Evolutionary conservation across 371 early-diverging fungal genomes (phyloP).

Genomic region (Apophysomyces elegans): DNA sequence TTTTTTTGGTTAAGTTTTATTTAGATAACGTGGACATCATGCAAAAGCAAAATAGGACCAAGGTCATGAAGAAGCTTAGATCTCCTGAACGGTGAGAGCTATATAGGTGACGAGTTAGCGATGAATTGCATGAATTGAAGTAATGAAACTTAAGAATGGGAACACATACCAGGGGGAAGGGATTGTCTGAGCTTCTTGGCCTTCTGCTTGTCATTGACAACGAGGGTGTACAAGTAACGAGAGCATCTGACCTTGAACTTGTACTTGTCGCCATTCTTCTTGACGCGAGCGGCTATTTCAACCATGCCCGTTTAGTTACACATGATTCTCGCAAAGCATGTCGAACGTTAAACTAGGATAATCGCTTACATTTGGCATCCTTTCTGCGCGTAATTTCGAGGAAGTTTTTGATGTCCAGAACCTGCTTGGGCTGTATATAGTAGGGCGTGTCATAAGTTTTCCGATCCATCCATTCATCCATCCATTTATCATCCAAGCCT

Average conservation of each 20-base stretch:
- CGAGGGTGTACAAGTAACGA: constrained; percentile 91
- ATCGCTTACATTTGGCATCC: constrained; percentile 66
- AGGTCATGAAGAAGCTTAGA: constrained; percentile 18
- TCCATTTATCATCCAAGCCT: constrained; percentile 7
- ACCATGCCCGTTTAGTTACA: not conserved
- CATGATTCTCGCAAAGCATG: not conserved
- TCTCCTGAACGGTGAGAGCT: constrained; percentile 39
- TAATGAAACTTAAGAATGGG: too few relatives aligned
- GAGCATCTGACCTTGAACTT: constrained; percentile 99
- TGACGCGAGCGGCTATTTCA: constrained; percentile 80
- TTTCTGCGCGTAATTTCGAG: constrained; percentile 90
- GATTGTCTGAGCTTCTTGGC: constrained; percentile 93
- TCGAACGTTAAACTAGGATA: not conserved
- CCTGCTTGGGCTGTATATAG: constrained; percentile 83
- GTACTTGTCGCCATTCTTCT: constrained; percentile 91
- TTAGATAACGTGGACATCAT: not conserved
- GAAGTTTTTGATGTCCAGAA: constrained; percentile 95
- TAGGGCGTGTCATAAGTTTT: not conserved
- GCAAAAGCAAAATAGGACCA: not conserved
- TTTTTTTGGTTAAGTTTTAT: not conserved
- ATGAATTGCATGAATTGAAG: too few relatives aligned
- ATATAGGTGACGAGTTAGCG: not conserved
- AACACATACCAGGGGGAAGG: constrained; percentile 74
- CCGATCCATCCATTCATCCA: not conserved
- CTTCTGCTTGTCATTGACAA: constrained; percentile 90